Evolutionary conservation across 2,329 filamentous ascomycete genomes (phyloP), one percentile per base, ranked within the genome.

Genomic region (Trichoderma sp.): DNA sequence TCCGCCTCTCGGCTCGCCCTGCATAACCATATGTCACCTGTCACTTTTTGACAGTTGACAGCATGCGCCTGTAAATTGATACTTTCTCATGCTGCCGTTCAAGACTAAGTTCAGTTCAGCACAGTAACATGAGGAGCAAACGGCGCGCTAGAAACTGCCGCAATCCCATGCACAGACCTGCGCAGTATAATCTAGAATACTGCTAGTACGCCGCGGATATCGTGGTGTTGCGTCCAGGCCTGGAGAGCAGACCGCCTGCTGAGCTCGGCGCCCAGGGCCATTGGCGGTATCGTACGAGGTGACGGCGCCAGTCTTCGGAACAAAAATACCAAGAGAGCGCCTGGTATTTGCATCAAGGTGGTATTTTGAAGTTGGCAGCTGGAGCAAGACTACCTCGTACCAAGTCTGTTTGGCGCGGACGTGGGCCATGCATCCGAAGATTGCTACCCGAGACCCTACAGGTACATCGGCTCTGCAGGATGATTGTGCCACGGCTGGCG

Each of bases 31-130:
- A 28, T 61, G n/a, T 62, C 67, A 47, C 39, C 6, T 69, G 39
- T 69, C 67, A 69, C 28, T 7, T 62, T 62, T 17, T 61, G 36
- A 68, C 13, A 69, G 67, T 53, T 53, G 47, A 69, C 57, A 61
- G 23, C 55, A 20, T 32, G 66, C 5, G 28, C n/a, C 0, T 20
- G 43, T 23, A 50, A 34, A 20, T 9, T 50, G 43, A 20, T 50
- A 55, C 66, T 23, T 61, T 43, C 15, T 43, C 15, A n/a, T n/a
- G 39, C 39, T 43, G 39, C 39, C 17, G 17, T 7, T 43, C 39
- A 43, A 9, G 39, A n/a, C 39, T 7, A n/a, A 15, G 39, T 9
- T 43, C 39, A 43, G 39, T 1, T 9, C 43, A 20, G n/a, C 2
- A 20, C n/a, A 50, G 43, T 50, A 36, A 20, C n/a, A 23, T n/a